phyloP scores from a whole-genome alignment of 2,329 filamentous ascomycete genomes.

The Chaetothyriales sp. region DNA sequence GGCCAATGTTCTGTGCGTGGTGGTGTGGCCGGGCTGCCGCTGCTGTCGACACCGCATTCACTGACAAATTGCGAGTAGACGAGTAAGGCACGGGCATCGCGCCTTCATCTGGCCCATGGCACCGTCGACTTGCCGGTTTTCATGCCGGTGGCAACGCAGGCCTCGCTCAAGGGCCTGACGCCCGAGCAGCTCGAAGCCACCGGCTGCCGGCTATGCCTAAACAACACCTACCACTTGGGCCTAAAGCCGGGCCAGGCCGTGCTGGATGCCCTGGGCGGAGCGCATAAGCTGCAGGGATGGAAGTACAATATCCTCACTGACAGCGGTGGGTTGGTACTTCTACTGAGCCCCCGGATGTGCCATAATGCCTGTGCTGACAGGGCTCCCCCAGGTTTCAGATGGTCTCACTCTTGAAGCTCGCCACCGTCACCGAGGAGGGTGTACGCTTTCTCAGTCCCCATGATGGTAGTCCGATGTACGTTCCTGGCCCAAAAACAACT shows the following conservation, averaged over 20 bases:
- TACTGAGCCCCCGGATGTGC: neutral
- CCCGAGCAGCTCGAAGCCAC: conserved; percentile 83
- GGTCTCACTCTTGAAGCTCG: conserved; percentile 88
- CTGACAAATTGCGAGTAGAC: conserved; percentile 42
- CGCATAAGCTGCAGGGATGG: conserved; percentile 92
- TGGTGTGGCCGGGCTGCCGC: conserved; percentile 4
- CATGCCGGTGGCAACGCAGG: conserved; percentile 97
- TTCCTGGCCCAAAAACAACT: conserved; percentile 3
- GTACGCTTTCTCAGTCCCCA: conserved; percentile 94
- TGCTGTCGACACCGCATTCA: neutral
- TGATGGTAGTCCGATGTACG: conserved; percentile 76
- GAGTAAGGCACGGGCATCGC: conserved; percentile 82
- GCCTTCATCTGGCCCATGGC: conserved; percentile 78
- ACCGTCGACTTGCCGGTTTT: conserved; percentile 82
- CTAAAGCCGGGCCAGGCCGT: conserved; percentile 87
- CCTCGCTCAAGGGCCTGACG: conserved; percentile 84
- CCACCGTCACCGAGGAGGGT: conserved; percentile 86
- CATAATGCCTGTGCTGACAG: conserved; percentile 16
- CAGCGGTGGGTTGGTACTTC: conserved; percentile 32
- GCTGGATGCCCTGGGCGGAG: conserved; percentile 73
- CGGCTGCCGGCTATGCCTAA: conserved; percentile 77
- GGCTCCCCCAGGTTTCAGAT: conserved; percentile 67
- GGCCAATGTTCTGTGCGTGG: conserved; percentile 62
- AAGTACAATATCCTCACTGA: conserved; percentile 81
- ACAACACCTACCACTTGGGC: conserved; percentile 95